Evolutionary conservation across 2,329 filamentous ascomycete species (phyloP), one percentile per base, ranked within the genome.

Genomic region (Acephala macrosclerotiorum): DNA sequence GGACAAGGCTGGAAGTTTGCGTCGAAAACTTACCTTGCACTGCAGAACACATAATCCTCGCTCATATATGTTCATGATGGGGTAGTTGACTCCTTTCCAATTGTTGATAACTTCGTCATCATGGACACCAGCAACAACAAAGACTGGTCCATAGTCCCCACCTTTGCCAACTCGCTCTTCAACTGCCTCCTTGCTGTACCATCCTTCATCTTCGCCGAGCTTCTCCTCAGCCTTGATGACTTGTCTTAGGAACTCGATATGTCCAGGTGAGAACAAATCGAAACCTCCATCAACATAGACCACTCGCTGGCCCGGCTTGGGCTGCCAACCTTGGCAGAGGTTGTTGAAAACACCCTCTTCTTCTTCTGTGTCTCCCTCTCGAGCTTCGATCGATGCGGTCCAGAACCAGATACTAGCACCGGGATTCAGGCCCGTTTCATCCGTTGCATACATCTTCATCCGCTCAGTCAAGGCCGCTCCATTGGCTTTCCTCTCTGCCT

Each of bases 41-140:
- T 99, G 96, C 68, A 98, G 82, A 35, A 98, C 95, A 77, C 96
- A 99, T 25, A 99, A 88, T 1, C 94, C 94, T 49, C 96, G 91
- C 83, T 99, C 96, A 75, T 95, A 97, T 64, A 97, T 94, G 82
- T 98, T 99, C 96, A 99, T 99, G 81, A 99, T 98, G 29, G 96
- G 96, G 77, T 97, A 99, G 81, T 99, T 99, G 74, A 97, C 86
- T 40, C 96, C 95, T 80, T 98, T 98, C 91, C 94, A 96, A 74
- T 91, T 84, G 80, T 99, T 99, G 79, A 99, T 97, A 66, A 97
- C 94, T 70, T 91, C 89, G 77, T 99, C 96, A 74, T 97, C 92
- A 79, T 99, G 96, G 26, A 99, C 90, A 58, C 96, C 96, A 2
- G 93, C 94, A 51, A 98, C 88, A n/a, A 99, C 86, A 77, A 93